Evolutionary conservation across 176 grass and related monocot species (phyloP).

Genomic region (Poa pratensis): DNA sequence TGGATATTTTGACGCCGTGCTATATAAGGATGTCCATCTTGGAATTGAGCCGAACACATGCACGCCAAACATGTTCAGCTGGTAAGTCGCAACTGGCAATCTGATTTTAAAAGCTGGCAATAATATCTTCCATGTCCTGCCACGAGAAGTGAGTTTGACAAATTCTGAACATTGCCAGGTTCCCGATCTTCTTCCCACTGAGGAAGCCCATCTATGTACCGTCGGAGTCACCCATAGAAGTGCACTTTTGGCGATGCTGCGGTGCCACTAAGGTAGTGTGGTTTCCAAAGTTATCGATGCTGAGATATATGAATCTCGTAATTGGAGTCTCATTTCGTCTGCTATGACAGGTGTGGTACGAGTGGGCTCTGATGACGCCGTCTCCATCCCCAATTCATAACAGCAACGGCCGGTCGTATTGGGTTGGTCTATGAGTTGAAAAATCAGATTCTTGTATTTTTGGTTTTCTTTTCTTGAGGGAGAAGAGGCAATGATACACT

Average conservation of each 20-base stretch:
- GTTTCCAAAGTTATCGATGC: not conserved
- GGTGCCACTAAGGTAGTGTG: constrained; percentile 67
- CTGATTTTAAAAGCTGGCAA: constrained; percentile 1
- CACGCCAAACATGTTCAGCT: constrained; percentile 99
- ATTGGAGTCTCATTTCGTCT: not conserved
- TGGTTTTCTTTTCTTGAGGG: not conserved
- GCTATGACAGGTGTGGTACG: constrained; percentile 85
- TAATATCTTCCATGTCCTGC: not conserved
- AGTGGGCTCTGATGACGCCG: constrained; percentile 79
- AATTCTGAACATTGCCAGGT: constrained; percentile 52
- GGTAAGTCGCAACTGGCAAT: constrained; percentile 48
- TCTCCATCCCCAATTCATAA: constrained; percentile 83
- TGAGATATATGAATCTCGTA: not conserved
- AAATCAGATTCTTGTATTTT: not conserved
- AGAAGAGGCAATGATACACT: not conserved
- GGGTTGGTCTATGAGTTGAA: constrained; percentile 77
- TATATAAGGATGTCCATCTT: constrained; percentile 95
- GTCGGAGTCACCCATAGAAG: constrained; percentile 66
- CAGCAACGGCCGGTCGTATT: constrained; percentile 90
- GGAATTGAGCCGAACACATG: constrained; percentile 89
- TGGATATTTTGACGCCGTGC: constrained; percentile 89
- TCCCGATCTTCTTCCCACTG: constrained; percentile 94
- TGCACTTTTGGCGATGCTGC: constrained; percentile 93
- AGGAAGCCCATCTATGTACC: constrained; percentile 75
- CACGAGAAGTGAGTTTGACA: not conserved